Base-by-base conservation (phyloP, 2,329 filamentous ascomycete genomes). In the Ophiostoma montium region DNA sequence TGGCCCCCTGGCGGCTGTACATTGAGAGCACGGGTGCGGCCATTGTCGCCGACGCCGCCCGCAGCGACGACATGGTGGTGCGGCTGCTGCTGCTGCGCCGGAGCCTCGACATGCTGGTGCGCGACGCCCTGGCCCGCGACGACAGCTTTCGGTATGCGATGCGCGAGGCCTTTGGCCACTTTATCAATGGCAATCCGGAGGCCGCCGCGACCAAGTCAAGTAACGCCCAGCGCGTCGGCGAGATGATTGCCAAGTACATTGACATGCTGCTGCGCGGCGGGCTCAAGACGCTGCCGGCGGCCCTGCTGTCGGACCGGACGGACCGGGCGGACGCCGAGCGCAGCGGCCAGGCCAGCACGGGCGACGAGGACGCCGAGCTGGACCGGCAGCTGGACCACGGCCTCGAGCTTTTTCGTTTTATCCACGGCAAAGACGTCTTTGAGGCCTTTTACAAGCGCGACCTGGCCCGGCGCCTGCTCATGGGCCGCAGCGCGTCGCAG, bases 381-480 rank as follows among this genome's bases (percentile, higher is more conserved):
- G 88, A 95, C 59, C 79, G 84, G 35, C 92, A 96, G 62, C 73
- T 99, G 11, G 89, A 98, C 58, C 85, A 94, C 60, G 89, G 86
- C 0, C 71, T 99, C 3, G 90, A 96, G 63, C 71, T 99, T 5
- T 98, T 98, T 74, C 80, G 94, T 5, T 96, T 96, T 63, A 86
- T 99, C 32, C 83, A 96, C 61, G 92, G 92, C 56, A 98, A 98
- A 63, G 90, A 94, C 49, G 86, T 95, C 0, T 98, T 99, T 55
- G 92, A 98, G 63, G 90, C 92, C 1, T 98, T 98, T 62, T 99
- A 99, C 75, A 98, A 98, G 70, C 94, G 92, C 60, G 92, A 96
- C 60, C 74, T 99, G 46, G 90, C 94, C 1, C 78, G 89, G 15
- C 78, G 92, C 43, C 68, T 99, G 38, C 73, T 99, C 49, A 89